Evolutionary conservation across 192 early-diverging fungal genomes (phyloP).

Genomic region (Jimgerdemannia flammicorona): DNA sequence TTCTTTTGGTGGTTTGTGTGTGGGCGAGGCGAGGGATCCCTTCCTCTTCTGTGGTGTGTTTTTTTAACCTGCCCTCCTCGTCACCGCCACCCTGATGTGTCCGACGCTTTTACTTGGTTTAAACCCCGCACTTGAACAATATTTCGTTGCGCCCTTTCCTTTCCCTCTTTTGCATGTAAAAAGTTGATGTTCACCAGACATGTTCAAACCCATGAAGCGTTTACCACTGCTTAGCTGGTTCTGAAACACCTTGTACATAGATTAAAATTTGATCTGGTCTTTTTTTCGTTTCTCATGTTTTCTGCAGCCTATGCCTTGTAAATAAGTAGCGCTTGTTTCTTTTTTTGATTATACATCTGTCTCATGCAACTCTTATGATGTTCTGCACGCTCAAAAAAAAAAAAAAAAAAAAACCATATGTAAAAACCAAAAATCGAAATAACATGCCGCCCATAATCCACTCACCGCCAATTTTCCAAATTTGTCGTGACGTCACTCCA

Average conservation of each 20-base stretch:
- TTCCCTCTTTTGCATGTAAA: constrained; percentile 6
- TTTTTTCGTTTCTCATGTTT: background rate
- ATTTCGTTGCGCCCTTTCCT: background rate
- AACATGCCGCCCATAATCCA: no score
- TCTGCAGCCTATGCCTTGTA: background rate
- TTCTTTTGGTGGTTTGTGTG: background rate
- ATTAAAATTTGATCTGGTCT: background rate
- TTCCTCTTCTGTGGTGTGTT: background rate
- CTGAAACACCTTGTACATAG: constrained; percentile 6
- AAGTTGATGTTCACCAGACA: background rate
- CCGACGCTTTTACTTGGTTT: background rate
- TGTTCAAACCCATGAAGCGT: background rate
- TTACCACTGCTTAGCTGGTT: background rate
- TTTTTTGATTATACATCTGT: no score
- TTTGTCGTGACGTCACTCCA: no score
- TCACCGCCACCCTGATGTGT: background rate
- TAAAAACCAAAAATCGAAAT: no score
- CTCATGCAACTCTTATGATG: no score
- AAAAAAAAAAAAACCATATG: no score
- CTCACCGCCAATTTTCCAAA: no score
- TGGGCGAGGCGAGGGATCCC: background rate
- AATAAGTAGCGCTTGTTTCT: no score
- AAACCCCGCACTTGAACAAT: constrained; percentile 5
- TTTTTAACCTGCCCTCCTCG: background rate
- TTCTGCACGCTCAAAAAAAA: no score